Percentiles rank a stretch among this genome's conserved stretches.
Evolutionary conservation across 805 yeast genomes (phyloP).

Genomic region (Cyberlindnera maclurae): DNA sequence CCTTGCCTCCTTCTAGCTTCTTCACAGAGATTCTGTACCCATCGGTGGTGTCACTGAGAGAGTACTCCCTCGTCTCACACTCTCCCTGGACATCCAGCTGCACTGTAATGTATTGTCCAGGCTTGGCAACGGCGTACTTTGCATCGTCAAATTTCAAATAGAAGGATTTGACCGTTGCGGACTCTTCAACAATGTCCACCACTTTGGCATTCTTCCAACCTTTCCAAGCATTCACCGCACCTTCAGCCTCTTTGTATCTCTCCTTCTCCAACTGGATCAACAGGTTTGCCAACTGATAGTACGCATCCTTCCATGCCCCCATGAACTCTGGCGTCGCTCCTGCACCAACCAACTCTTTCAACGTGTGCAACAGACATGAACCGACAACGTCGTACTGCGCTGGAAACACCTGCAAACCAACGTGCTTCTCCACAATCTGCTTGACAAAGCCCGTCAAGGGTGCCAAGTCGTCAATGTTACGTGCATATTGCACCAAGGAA

Average conservation of each 20-base stretch:
- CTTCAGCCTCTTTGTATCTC: slow-evolving; percentile 31
- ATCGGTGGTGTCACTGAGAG: slow-evolving; percentile 26
- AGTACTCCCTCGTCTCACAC: slow-evolving; percentile 51
- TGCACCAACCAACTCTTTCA: slow-evolving; percentile 46
- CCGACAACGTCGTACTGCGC: slow-evolving; percentile 68
- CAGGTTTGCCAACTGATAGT: slow-evolving; percentile 53
- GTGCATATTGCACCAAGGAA: slow-evolving; percentile 55
- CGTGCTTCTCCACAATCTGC: slow-evolving; percentile 59
- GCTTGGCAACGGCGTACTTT: slow-evolving; percentile 26
- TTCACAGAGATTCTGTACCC: slow-evolving; percentile 55
- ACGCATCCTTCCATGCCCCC: slow-evolving; percentile 61
- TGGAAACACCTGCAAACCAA: slow-evolving; percentile 53
- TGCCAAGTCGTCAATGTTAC: slow-evolving; percentile 51
- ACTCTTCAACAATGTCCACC: slow-evolving; percentile 34
- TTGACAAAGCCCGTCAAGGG: slow-evolving; percentile 47
- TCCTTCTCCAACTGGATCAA: slow-evolving; percentile 48
- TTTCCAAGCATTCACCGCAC: slow-evolving; percentile 41
- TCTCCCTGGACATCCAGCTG: slow-evolving; percentile 30
- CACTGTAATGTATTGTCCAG: slow-evolving; percentile 35
- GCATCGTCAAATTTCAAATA: slow-evolving; percentile 41
- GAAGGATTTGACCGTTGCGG: slow-evolving; percentile 42
- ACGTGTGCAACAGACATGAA: slow-evolving; percentile 43
- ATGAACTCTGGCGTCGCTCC: slow-evolving; percentile 54
- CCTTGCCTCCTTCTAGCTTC: slow-evolving; percentile 38
- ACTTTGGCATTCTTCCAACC: slow-evolving; percentile 50